Percentiles rank a stretch among this genome's conserved stretches.
Conservation (phyloP, 441 rosid species). For the Theobroma grandiflorum region DNA sequence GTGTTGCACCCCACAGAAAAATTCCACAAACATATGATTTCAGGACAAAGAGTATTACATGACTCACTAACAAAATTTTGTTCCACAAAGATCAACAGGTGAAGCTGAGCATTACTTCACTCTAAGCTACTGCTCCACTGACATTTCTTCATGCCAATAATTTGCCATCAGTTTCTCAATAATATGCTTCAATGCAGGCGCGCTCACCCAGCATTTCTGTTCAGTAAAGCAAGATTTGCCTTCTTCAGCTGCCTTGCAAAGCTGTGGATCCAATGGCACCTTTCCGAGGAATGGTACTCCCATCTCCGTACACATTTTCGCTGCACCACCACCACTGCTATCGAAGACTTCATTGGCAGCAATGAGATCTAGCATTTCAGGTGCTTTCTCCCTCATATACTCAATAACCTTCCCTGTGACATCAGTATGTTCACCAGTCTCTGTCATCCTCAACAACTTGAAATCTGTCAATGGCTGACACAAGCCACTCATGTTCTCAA, state of each 20-base stretch:
- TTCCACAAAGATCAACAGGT: not conserved
- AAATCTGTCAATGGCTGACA: conserved; percentile 75
- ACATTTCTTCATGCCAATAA: conserved; percentile 38
- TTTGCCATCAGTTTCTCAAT: conserved; percentile 59
- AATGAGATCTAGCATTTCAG: conserved; percentile 66
- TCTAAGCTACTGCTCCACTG: conserved; percentile 29
- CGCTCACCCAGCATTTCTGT: conserved; percentile 68
- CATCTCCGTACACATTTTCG: conserved; percentile 86
- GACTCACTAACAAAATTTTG: not conserved
- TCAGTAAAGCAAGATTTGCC: conserved; percentile 86
- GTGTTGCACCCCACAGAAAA: not conserved
- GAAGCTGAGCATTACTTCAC: not conserved
- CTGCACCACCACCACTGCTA: conserved; percentile 88
- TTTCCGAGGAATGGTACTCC: conserved; percentile 86
- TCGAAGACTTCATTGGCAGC: conserved; percentile 83
- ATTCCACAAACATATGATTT: not conserved
- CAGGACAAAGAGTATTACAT: not conserved
- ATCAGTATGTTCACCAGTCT: conserved; percentile 61
- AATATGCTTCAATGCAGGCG: conserved; percentile 69
- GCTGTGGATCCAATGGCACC: conserved; percentile 95
- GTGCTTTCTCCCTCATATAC: conserved; percentile 70
- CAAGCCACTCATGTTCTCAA: conserved; percentile 97
- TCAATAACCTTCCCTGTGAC: conserved; percentile 61
- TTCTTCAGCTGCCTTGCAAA: conserved; percentile 93
- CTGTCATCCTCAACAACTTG: conserved; percentile 61